Conservation (phyloP, 345 rosid species). For the Barbarea vulgaris region DNA sequence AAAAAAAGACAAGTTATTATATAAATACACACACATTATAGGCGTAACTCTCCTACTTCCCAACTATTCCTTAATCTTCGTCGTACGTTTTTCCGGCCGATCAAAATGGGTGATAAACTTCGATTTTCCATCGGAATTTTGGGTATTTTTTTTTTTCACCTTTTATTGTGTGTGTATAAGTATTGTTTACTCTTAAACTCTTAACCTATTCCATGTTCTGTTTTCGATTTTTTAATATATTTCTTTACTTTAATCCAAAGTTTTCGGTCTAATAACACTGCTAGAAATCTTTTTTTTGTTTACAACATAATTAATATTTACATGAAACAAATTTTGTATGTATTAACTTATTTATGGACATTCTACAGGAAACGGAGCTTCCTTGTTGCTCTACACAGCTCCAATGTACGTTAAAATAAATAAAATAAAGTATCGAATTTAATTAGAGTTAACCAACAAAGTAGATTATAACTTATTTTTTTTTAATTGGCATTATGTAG, state of each 20-base stretch:
- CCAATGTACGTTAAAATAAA: constrained; percentile 59
- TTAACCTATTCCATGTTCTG: neutral
- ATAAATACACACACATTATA: constrained; percentile 17
- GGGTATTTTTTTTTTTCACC: constrained; percentile 50
- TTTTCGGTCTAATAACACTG: neutral
- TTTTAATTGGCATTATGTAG: constrained; percentile 43
- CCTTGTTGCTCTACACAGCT: constrained; percentile 66
- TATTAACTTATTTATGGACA: neutral
- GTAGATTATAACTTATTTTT: neutral
- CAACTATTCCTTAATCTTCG: constrained; percentile 7
- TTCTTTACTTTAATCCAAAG: neutral
- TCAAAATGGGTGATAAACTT: constrained; percentile 58
- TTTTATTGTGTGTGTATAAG: neutral
- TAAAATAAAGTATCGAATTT: neutral
- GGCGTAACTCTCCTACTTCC: constrained; percentile 22
- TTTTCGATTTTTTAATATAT: neutral
- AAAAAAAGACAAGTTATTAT: constrained; percentile 18
- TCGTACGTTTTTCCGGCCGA: constrained; percentile 14
- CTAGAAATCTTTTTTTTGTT: neutral
- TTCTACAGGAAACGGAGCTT: constrained; percentile 79
- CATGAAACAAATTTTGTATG: constrained; percentile 20
- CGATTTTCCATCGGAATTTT: constrained; percentile 69
- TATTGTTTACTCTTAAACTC: neutral
- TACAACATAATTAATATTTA: neutral
- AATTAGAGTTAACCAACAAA: neutral